Base-by-base conservation (phyloP, 2,329 filamentous ascomycete genomes). In the Hansfordia pulvinata region DNA sequence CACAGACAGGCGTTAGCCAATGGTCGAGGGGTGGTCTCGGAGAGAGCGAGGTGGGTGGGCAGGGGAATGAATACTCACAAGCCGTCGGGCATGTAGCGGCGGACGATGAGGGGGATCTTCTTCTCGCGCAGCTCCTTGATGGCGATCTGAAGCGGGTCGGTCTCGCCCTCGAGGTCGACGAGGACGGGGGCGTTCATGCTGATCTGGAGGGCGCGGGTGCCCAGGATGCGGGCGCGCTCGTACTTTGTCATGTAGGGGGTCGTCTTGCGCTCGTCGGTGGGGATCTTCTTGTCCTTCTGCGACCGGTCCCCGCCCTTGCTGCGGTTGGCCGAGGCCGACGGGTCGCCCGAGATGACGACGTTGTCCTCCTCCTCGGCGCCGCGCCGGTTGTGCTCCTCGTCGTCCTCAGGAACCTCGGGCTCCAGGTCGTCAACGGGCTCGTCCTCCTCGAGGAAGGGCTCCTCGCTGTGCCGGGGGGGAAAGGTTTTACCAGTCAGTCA, bases 211-310 rank as follows among this genome's bases (percentile, higher is more conserved):
- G 90, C 90, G 39, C 90, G 69, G 20, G 90, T 96, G 25, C 90
- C 90, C 37, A 98, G 60, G 32, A 98, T 88, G 47, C 90, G 76
- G 36, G 90, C 90, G 42, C 77, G 73, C 65, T 98, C 90, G 58
- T 98, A 98, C 62, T 98, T 98, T 40, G 90, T 98, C 88, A 98
- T 93, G 60, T 94, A 98, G 3, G 88, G 90, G 16, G 90, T 98
- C 7, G 90, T 98, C 14, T 73, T 80, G 43, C 90, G 75, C 56
- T 93, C 72, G 39, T 86, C 81, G 40, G 83, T 81, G 30, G 85
- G 70, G 26, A 98, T 88, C 59, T 84, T 92, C 69, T 92, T 94
- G 57, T 86, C 70, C 47, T 74, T 75, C 45, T 65, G 58, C 25
- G 62, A 60, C 47, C 67, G 69, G 28, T 69, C 64, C 40, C 52